Evolutionary conservation across 2,329 filamentous ascomycete species (phyloP), one percentile per base, ranked within the genome.

Genomic region (Cyclaneusma minus): DNA sequence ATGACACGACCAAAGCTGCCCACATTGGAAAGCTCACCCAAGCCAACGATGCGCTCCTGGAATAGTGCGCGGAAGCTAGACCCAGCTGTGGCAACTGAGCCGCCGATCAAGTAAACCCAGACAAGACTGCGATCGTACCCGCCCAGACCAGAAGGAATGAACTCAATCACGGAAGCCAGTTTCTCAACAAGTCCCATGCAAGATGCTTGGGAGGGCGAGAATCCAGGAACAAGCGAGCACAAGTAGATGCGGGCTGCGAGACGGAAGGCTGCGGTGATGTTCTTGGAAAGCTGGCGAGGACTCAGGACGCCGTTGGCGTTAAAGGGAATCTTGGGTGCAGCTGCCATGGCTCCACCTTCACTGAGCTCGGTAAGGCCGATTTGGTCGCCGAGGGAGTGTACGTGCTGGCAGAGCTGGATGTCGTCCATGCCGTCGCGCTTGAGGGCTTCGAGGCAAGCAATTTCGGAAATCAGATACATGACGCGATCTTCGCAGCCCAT

Each of bases 391-490:
- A 95, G 71, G n/a, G 78, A 72, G 35, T 78, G 74, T 20, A 95
- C 83, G 52, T 94, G 87, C 33, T 78, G 69, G 65, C 85, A 94
- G 22, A 95, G 70, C 26, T 73, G 70, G 37, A 89, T 74, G 44
- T 89, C 76, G 40, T 92, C 80, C 58, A 89, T 83, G 40, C 79
- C 80, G 33, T 79, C 71, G 20, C 62, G 58, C 61, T 89, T 91
- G 36, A 94, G 68, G 3, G 81, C 79, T 50, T 95, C 89, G 28
- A 98, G 71, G 52, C 89, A 95, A 29, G 87, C 82, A 42, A 95
- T 93, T 56, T 98, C 89, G 2, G 84, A 92, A 49, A 98, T 92
- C 42, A 95, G 64, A 52, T 93, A 95, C 84, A 98, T 94, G 54
- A 95, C 79, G 13, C 75, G 73, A 54, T 98, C 89, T 37, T 95